Base-by-base conservation (phyloP, 129 eudicot genomes). In the Lonicera japonica region DNA sequence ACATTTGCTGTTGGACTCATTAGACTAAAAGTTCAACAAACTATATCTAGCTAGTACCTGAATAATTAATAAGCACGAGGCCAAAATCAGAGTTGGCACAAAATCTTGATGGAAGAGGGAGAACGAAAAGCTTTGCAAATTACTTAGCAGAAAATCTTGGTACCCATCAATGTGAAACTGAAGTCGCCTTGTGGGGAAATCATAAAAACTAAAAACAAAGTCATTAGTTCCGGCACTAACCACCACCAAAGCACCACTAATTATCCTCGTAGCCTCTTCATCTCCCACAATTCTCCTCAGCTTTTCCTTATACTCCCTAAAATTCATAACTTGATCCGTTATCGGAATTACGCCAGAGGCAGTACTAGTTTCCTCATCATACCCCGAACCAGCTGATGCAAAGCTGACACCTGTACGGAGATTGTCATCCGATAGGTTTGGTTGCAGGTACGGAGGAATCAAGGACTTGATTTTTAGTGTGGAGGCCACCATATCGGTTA, bases 181-280 rank as follows among this genome's bases (percentile, higher is more conserved):
- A 36, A 63, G 16, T 54, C 69, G 71, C 50, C 95, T 85, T 0
- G 73, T 72, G 1, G 87, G 87, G 10, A 80, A 18, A 17, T 80
- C 88, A 50, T 89, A 89, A 46, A 50, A 86, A 38, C 76, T 86
- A 51, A 86, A 80, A 56, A 80, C 62, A 65, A 89, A 83, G 64
- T 89, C 97, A 25, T 86, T 86, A 20, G 95, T 80, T 52, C 95
- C 91, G 0, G 91, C 91, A 66, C 81, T 80, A 23, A 89, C 61
- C 48, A 68, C 47, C 60, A 80, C 79, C 60, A 86, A 47, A 54
- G 91, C 83, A 19, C 54, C 24, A 20, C 56, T 55, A n/a, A 85
- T 58, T 9, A 82, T 64, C 39, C 71, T 78, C 53, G 3, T 45
- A 11, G 80, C 87, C 61, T 73, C 76, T 52, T 75, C 53, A 61